A percentile compares a stretch with the other conserved stretches of the same genome.
Conservation (phyloP, 257 asterid species). For the Capsicum pubescens region DNA sequence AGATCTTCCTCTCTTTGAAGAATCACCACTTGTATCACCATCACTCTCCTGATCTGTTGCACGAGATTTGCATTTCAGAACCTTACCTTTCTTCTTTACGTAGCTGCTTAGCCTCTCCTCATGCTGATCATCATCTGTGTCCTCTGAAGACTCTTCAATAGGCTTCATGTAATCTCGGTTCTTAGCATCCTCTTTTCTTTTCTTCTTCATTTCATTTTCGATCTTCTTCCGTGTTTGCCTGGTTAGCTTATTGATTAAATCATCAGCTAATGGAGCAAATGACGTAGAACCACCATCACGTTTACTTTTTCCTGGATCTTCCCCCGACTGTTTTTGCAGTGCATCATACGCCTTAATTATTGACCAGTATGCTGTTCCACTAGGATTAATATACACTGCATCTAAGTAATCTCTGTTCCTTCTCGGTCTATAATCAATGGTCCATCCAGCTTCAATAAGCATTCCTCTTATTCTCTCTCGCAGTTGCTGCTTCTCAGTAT, state of each 20-base stretch:
- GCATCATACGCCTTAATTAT: constrained; percentile 96
- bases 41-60: constrained; percentile 50
- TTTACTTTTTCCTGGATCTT: constrained; percentile 48
- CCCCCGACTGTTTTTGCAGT: constrained; percentile 72
- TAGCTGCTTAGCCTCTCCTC: constrained; percentile 56
- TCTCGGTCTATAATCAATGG: constrained; percentile 95
- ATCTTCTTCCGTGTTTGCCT: constrained; percentile 90
- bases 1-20: constrained; percentile 44
- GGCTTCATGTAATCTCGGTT: constrained; percentile 45
- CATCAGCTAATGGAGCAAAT: constrained; percentile 75
- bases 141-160: constrained; percentile 47
- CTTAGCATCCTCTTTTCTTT: constrained; percentile 60
- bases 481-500: constrained; percentile 90
- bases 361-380: constrained; percentile 98
- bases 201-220: constrained; percentile 78
- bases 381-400: constrained; percentile 87
- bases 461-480: constrained; percentile 88
- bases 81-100: constrained; percentile 56
- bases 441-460: constrained; percentile 85
- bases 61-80: constrained; percentile 41
- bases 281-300: constrained; percentile 56
- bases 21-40: constrained; percentile 48
- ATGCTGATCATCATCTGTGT: constrained; percentile 61
- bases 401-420: constrained; percentile 90
- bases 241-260: constrained; percentile 79